Base-by-base conservation (phyloP, 495 filamentous ascomycete genomes). In the Talaromyces proteolyticus region DNA sequence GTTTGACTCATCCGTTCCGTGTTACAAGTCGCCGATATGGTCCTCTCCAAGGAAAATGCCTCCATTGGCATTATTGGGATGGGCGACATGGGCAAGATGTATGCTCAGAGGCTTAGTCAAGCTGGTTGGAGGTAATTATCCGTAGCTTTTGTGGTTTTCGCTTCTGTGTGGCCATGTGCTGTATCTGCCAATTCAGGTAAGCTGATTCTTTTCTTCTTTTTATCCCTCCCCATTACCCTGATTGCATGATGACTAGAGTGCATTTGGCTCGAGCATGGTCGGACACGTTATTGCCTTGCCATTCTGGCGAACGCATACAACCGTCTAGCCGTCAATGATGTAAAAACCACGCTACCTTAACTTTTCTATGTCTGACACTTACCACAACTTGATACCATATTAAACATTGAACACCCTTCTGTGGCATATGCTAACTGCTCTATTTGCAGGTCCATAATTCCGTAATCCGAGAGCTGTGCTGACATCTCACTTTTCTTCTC, bases 11-110 rank as follows among this genome's bases (percentile, higher is more conserved):
- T 7, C 25, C 44, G 3, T 47, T 42, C 17, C 44, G 6, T 24
- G 20, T 24, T 34, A 4, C n/a, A 23, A 24, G 7, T 21, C 18
- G n/a, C 14, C 50, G 57, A 37, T 24, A 73, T 75, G 70, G 62
- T 56, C 26, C 67, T 67, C 49, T 71, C 60, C 41, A 84, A 86
- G 75, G 75, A 86, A 50, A 69, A 75, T 59, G 84, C 85, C 63
- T 75, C 75, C 29, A 80, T 97, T 53, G 93, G 93, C 59, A 90
- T 98, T 56, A 96, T 98, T 61, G 93, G 93, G 25, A 96, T 98
- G 91, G 93, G 93, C 19, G 91, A 96, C 58, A 98, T 98, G 93
- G 93, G 93, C 66, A 96, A 89, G 80, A 95, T 98, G 94, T 98
- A 98, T 70, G 87, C 94, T 57, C 77, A 87, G 59, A 77, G 84